Evolutionary conservation across 2,329 filamentous ascomycete genomes (phyloP).

Genomic region (Proliferodiscus dingleyae): DNA sequence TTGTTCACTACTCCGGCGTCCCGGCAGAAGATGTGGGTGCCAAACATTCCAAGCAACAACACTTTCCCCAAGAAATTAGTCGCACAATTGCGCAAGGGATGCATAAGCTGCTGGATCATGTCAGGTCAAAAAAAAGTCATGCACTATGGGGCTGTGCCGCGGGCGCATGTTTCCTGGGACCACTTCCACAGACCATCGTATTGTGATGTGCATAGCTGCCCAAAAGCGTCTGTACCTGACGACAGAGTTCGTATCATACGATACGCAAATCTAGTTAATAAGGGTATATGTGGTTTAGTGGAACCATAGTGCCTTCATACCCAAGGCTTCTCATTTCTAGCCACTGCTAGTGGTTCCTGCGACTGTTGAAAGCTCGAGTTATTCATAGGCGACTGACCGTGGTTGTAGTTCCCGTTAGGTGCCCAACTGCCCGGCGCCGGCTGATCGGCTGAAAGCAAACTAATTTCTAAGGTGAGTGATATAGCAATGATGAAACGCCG

Average conservation of each 20-base stretch:
- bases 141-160: constrained; percentile 21
- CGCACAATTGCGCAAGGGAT: constrained; percentile 17
- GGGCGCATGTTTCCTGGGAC: constrained; percentile 12
- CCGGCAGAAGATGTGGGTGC: background rate
- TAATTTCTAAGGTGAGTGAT: no score
- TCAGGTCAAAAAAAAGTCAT: constrained; percentile 15
- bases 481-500: no score
- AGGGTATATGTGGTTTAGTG: background rate
- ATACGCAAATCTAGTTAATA: constrained; percentile 9
- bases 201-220: constrained; percentile 27
- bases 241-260: constrained; percentile 11
- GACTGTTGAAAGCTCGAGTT: no score
- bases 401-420: background rate
- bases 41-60: background rate
- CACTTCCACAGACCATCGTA: constrained; percentile 15
- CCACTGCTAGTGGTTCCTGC: background rate
- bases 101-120: no score
- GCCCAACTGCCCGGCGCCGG: no score
- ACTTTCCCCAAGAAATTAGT: background rate
- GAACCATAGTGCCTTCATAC: background rate
- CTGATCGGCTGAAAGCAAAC: no score
- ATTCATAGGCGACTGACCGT: background rate
- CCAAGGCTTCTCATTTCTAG: background rate
- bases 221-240: constrained; percentile 27
- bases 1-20: constrained; percentile 3